phyloP scores from a whole-genome alignment of 257 asterid species.

The Solanum piurae region DNA sequence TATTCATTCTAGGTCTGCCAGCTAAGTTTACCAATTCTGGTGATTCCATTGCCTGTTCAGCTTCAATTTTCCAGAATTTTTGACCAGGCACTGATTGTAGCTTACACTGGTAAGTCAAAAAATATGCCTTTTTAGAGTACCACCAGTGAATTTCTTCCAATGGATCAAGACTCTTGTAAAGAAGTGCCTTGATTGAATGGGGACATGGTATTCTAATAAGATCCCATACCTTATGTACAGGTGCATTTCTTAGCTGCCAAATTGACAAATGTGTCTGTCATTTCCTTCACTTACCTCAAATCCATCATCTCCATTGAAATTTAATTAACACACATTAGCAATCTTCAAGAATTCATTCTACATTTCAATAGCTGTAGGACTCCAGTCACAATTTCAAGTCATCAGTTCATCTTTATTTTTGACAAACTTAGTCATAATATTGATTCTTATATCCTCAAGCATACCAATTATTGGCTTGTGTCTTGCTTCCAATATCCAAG shows the following conservation, averaged over 20 bases:
- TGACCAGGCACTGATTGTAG: not conserved
- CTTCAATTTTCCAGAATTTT: too few relatives aligned
- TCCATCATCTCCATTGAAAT: not conserved
- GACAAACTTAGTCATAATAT: not conserved
- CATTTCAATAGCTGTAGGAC: not conserved
- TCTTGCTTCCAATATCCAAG: not conserved
- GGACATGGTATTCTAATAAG: not conserved
- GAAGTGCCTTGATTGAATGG: not conserved
- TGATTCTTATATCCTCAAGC: not conserved
- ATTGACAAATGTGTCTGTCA: not conserved
- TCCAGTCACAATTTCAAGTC: not conserved
- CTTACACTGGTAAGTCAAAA: not conserved
- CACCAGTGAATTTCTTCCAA: too few relatives aligned
- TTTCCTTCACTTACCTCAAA: not conserved
- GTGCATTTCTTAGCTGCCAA: not conserved
- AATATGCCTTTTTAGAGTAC: too few relatives aligned
- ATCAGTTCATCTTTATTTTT: not conserved
- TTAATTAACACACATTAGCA: not conserved
- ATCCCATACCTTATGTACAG: not conserved
- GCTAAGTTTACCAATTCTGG: not conserved
- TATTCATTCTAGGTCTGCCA: not conserved
- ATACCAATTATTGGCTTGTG: too few relatives aligned
- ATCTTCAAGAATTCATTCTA: too few relatives aligned
- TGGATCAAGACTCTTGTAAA: not conserved
- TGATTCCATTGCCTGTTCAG: not conserved